Conservation (phyloP, 2,329 filamentous ascomycete species). For the Ophiognomonia clavigignenti-juglandacearum region DNA sequence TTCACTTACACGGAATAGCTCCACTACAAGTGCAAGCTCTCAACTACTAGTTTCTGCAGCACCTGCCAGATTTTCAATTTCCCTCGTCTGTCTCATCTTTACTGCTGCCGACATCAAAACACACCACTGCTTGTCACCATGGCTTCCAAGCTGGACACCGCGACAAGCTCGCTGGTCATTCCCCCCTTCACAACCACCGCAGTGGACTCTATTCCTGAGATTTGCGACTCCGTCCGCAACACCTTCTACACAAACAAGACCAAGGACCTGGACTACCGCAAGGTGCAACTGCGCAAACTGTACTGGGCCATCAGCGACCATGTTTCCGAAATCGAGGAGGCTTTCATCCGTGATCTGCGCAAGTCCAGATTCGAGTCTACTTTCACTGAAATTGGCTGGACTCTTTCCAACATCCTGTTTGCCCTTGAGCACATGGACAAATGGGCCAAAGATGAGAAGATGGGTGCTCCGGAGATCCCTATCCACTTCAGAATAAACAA, state of each 20-base stretch:
- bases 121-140: not conserved
- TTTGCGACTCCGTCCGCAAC: constrained; percentile 55
- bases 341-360: constrained; percentile 70
- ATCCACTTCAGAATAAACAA: constrained; percentile 64
- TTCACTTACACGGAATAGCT: too few relatives aligned
- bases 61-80: too few relatives aligned
- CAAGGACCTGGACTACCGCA: constrained; percentile 74
- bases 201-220: constrained; percentile 59
- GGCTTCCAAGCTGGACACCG: constrained; percentile 22
- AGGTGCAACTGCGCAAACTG: constrained; percentile 83
- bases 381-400: constrained; percentile 71
- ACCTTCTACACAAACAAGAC: constrained; percentile 79
- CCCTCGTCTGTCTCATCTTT: too few relatives aligned
- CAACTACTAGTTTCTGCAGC: too few relatives aligned
- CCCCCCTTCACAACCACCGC: constrained; percentile 55
- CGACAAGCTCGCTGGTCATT: constrained; percentile 29
- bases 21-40: too few relatives aligned
- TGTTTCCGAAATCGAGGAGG: constrained; percentile 65
- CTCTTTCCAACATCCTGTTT: constrained; percentile 76
- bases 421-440: constrained; percentile 71
- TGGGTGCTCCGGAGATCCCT: constrained; percentile 57
- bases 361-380: constrained; percentile 73
- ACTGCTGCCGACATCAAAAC: too few relatives aligned
- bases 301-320: constrained; percentile 91
- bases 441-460: constrained; percentile 78